Evolutionary conservation across 345 rosid species (phyloP).

Genomic region (rapeseed (Brassica napus)): Da-Ae NC_063437.1:16130501-16131000

Average conservation of each 20-base stretch:
- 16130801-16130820: neutral
- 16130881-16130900: no score
- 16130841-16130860: no score
- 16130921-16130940: no score
- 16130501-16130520: neutral
- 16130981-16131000: no score
- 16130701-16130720: neutral
- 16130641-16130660: neutral
- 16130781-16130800: neutral
- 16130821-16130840: no score
- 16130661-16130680: neutral
- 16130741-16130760: neutral
- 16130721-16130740: no score
- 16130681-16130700: neutral
- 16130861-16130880: no score
- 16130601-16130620: neutral
- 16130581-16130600: neutral
- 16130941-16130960: no score
- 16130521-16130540: no score
- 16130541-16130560: neutral
- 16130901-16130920: no score
- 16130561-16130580: neutral
- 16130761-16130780: neutral
- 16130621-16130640: neutral
- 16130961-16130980: no score